Evolutionary conservation across 768 basidiomycete species (phyloP), one percentile per base, ranked within the genome.

Genomic region (Lactarius hengduanensis): DNA sequence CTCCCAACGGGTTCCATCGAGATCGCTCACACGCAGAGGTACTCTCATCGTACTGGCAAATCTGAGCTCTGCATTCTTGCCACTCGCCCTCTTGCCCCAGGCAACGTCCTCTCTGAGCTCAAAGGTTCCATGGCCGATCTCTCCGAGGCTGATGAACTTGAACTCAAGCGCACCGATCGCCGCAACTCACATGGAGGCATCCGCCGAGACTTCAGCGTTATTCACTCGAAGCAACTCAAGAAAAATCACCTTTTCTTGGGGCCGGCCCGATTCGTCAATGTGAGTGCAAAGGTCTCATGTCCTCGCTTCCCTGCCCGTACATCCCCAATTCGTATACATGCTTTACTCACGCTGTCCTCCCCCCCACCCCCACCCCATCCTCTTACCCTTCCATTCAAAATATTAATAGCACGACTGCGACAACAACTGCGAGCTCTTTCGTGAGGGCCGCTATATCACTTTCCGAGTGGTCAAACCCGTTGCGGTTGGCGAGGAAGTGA

Each of bases 101-200:
- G 91, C 66, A 77, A 82, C 61, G 90, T 92, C 68, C 87, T 94
- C 68, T 86, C 84, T n/a, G 92, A 94, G 73, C 81, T 94, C 58
- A 93, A 94, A 75, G 92, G 92, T 41, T 94, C 92, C 11, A 91
- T 94, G 90, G 92, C 93, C 20, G 87, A 93, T 74, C 78, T 94
- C 55, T 90, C 91, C 20, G 89, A 90, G 61, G 89, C 91, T 69
- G 92, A 94, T 73, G 92, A 94, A 73, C 85, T 83, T 74, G 92
- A 92, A 69, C 85, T 94, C 70, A 92, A 94, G 76, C 85, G 91
- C 38, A 92, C 90, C 11, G 89, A 90, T 77, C 80, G 86, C 67
- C 83, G 87, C 69, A 76, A 80, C 63, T 81, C 82, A 61, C 88
- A 90, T 71, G 77, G 76, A 16, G 77, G 76, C 15, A 91, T 91